Percentiles rank a stretch among this genome's conserved stretches.
Evolutionary conservation across 2,329 filamentous ascomycete species (phyloP).

Genomic region (Microsporum canis): DNA sequence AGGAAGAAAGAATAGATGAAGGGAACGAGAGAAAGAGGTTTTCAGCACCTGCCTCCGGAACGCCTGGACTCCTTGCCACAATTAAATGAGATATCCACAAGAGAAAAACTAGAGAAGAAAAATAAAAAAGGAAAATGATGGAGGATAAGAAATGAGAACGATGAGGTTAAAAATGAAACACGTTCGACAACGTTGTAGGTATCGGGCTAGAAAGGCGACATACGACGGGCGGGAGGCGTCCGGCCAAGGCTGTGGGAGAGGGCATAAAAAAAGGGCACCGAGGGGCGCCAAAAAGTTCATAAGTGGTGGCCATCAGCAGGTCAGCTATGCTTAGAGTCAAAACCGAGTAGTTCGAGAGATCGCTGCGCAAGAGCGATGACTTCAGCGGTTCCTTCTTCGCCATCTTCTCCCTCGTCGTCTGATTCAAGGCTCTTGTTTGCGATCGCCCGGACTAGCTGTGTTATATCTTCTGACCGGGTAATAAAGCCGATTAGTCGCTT

Average conservation of each 20-base stretch:
- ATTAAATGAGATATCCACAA: constrained; percentile 1
- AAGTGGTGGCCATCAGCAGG: neutral
- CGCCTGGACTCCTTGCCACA: constrained; percentile 2
- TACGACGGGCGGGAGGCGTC: neutral
- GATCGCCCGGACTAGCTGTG: constrained; percentile 83
- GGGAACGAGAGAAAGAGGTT: constrained; percentile 1
- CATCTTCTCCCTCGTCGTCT: constrained; percentile 77
- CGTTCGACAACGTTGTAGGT: neutral
- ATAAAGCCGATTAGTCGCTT: constrained; percentile 79
- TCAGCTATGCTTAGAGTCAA: neutral
- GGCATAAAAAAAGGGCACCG: neutral
- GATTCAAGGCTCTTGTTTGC: constrained; percentile 80
- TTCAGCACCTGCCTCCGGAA: neutral
- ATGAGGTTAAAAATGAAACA: neutral
- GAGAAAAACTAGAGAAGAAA: neutral
- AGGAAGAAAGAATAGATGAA: neutral
- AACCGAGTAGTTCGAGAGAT: constrained; percentile 64
- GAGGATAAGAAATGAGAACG: neutral
- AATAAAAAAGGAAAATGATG: neutral
- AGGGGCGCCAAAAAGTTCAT: neutral
- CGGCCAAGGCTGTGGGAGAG: neutral
- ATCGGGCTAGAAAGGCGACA: neutral
- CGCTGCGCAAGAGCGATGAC: constrained; percentile 83
- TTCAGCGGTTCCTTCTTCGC: constrained; percentile 83
- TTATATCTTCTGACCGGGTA: constrained; percentile 78